These are phyloP conservation scores for Serendipita sp. DNA, from an alignment of 768 basidiomycete species.

Conservation along the genomic window DNA sequence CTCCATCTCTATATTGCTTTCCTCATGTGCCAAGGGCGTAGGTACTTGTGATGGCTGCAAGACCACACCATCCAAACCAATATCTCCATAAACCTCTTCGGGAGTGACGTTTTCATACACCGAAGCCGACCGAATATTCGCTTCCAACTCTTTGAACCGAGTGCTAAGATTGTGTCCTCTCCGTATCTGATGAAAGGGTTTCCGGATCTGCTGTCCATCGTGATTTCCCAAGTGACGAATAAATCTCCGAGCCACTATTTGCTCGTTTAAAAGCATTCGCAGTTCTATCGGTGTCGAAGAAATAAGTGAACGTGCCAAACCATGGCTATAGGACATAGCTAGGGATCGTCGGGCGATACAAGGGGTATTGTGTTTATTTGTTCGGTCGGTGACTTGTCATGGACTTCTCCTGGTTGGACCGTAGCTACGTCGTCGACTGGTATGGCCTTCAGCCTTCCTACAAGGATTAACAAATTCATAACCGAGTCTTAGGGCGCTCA, in stretches of 20 bases:
- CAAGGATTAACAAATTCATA: neutral
- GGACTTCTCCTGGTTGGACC: conserved; percentile 18
- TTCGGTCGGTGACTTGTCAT: neutral
- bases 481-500: neutral
- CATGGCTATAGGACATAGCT: neutral
- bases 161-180: neutral
- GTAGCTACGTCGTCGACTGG: conserved; percentile 41
- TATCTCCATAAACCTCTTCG: neutral
- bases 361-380: neutral
- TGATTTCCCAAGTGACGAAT: neutral
- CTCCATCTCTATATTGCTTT: neutral
- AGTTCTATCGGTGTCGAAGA: neutral
- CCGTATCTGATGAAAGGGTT: neutral
- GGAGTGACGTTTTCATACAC: neutral
- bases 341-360: neutral
- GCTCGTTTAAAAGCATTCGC: neutral
- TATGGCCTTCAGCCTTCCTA: conserved; percentile 13
- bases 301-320: neutral
- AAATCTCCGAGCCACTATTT: no score
- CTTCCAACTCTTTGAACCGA: neutral
- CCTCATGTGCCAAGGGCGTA: neutral
- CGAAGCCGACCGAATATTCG: neutral
- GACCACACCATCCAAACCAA: neutral
- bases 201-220: neutral
- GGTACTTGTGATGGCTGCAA: neutral